Base-by-base conservation (phyloP, 176 grass and related monocot genomes). In the Musa acuminata region DNA sequence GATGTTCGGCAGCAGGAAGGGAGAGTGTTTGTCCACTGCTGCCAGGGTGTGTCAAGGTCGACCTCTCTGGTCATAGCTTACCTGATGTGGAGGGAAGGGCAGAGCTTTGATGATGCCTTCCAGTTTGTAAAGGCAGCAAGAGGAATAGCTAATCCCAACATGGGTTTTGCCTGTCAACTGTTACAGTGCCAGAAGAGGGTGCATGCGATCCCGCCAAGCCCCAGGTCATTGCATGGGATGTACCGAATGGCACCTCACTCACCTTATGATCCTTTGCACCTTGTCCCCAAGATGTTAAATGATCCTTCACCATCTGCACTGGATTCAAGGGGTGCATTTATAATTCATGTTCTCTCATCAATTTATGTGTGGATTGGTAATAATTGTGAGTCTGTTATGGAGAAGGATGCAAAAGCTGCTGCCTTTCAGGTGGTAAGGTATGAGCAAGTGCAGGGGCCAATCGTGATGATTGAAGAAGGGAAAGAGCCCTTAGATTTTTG, bases 161-260 rank as follows among this genome's bases (percentile, higher is more conserved):
- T 99, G 96, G 96, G 96, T 27, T 99, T 99, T 6, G 96, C 96
- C 2, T 99, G 96, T 74, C 96, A 99, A 85, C 82, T 99, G 5
- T 80, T 99, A 6, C 96, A 99, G 81, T 99, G 96, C 78, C 96
- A 99, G 49, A 99, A 99, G 82, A 71, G 96, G 84, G 96, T 99
- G 57, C 91, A 94, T 77, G 96, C 93, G 0, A 91, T 99, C 67
- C 91, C 96, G 0, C 26, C 94, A 21, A 94, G 90, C 27, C 96
- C 96, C 27, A 99, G 87, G 75, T 99, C 96, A 0, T 88, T 94
- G 55, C 80, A 91, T 43, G 72, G 93, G 71, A 91, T 99, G 88
- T 99, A 94, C 24, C 75, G 96, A 51, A 89, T 99, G 86, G 91
- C 96, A 1, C 91, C 96, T 24, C 96, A 99, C 81, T 99, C 96